Base-by-base conservation (phyloP, 2,329 filamentous ascomycete species). In the Aspergillus luchuensis region DNA sequence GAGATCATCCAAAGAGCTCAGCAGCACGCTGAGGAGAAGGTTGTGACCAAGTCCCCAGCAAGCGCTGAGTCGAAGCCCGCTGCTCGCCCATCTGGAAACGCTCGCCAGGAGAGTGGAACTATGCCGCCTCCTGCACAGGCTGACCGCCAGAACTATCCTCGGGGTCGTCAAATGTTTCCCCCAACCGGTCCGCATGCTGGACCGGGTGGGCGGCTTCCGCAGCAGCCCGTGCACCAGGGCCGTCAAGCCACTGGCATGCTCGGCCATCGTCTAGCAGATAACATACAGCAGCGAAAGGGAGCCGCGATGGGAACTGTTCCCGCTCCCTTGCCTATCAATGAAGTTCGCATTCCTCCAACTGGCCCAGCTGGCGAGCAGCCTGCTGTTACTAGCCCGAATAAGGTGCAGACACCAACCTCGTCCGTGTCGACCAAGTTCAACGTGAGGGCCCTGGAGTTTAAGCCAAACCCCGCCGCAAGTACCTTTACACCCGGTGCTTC, bases 1-100 rank as follows among this genome's bases (percentile, higher is more conserved):
- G 88, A 93, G 72, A 98, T 99, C 64, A 89, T 97, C 71, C 90
- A 92, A 69, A 96, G 93, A 76, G 92, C 92, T 1, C 87, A 91
- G 62, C 86, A 87, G 71, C 89, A 94, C 66, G 88, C 87, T 2
- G 88, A 91, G 59, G 79, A 82, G 48, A 80, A 85, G 64, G 72
- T 79, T 45, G 71, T 76, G 69, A 68, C 79, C 70, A 74, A 87
- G 79, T 72, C 74, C 30, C 57, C 74, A 8, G 73, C 76, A 11
- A 74, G 78, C 21, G 84, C 70, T 21, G 75, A 87, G 68, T 80
- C 85, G 57, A 87, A 87, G 71, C 79, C 82, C 56, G 71, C 80
- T n/a, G 67, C 77, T 17, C 81, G 76, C 58, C 68, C 75, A 8
- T 67, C 79, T 7, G 72, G 78, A 47, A 83, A 85, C 65, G 79